Base-by-base conservation (phyloP, 2,329 filamentous ascomycete species). In the Tympanopsis confertula region DNA sequence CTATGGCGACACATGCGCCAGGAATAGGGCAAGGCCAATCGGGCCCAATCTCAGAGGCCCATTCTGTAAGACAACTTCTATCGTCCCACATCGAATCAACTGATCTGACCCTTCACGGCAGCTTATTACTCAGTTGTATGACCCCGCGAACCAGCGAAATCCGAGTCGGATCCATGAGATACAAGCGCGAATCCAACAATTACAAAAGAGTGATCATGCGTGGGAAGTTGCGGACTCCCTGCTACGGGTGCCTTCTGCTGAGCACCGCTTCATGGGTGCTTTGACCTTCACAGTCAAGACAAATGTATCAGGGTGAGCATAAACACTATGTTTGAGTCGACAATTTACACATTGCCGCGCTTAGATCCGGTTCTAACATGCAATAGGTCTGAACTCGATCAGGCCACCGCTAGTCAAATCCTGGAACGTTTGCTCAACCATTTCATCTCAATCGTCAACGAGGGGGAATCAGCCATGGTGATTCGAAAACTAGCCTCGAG, bases 251-350 rank as follows among this genome's bases (percentile, higher is more conserved):
- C 10, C 7, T 33, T 7, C 10, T 18, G 17, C 30, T 10, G 30
- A 33, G 10, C 7, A 12, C 7, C 10, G 30, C 7, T 33, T 33
- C 15, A 12, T 33, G 7, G 30, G 30, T 7, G 30, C 30, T 33
- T 17, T 33, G 30, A 33, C 30, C 7, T 33, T 33, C 15, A 33
- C 30, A 12, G 30, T 33, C 30, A 33, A 33, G 17, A 33, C 17
- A 10, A 33, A 33, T 15, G 10, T 10, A 13, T 10, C 10, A 7
- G 10, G 30, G 30, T 33, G 7, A 10, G 30, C 17, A 15, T 7
- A 10, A 12, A 17, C 12, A 7, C 30, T 13, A 17, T 18, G 12
- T 7, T 33, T 10, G 30, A 33, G 15, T 17, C 15, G 10, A 10
- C 10, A 7, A 12, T 33, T 33, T 7, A 12, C 10, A 33, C 7